Evolutionary conservation across 768 basidiomycete genomes (phyloP).

Genomic region (Hericium coralloides): DNA sequence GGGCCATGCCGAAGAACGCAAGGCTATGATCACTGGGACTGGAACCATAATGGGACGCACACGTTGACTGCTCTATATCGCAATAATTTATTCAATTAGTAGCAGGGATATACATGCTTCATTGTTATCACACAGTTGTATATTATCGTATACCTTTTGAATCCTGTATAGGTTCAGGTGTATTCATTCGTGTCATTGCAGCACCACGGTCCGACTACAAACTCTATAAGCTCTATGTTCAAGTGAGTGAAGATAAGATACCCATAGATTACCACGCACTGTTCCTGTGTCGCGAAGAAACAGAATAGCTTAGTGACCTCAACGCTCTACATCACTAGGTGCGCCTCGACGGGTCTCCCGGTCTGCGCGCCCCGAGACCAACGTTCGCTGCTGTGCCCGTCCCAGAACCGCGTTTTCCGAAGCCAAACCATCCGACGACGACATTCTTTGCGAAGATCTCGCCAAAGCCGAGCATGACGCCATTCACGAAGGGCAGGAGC

Average conservation of each 20-base stretch:
- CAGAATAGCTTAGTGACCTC: background rate
- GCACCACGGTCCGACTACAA: too few relatives aligned
- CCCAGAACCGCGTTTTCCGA: conserved; percentile 21
- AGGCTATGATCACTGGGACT: conserved; percentile 34
- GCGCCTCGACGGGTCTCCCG: too few relatives aligned
- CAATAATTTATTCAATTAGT: background rate
- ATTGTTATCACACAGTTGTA: background rate
- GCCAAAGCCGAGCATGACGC: conserved; percentile 94
- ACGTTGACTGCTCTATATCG: background rate
- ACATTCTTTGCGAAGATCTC: conserved; percentile 85
- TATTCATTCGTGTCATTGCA: background rate
- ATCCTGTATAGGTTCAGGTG: background rate
- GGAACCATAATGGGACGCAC: background rate
- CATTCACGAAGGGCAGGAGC: conserved; percentile 82
- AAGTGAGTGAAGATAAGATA: too few relatives aligned
- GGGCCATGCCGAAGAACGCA: conserved; percentile 61
- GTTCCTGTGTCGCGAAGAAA: background rate
- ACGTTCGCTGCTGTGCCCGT: conserved; percentile 11
- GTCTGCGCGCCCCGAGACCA: conserved; percentile 5
- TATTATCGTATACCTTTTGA: background rate
- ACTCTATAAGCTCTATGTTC: too few relatives aligned
- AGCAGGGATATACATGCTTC: background rate
- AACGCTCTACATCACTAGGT: too few relatives aligned
- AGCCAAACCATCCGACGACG: conserved; percentile 45
- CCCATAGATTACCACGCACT: conserved; percentile 3